These are phyloP conservation scores for Rhododendron molle DNA, from an alignment of 148 eudicot genomes.

Conservation along the genomic window DNA sequence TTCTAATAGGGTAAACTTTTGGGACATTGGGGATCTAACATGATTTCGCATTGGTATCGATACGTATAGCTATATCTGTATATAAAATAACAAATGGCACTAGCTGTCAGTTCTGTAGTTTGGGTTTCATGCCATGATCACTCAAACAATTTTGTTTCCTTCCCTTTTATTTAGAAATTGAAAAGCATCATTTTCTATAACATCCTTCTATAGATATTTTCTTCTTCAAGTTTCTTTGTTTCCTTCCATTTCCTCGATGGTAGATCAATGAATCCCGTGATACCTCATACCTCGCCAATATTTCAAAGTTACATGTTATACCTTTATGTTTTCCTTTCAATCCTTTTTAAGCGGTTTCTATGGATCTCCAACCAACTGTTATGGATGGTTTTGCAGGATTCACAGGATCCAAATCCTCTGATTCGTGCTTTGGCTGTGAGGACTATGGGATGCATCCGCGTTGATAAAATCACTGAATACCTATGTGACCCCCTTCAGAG, in stretches of 20 bases:
- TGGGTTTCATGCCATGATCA: not conserved
- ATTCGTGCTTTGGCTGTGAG: constrained; percentile 98
- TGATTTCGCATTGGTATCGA: not conserved
- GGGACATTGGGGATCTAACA: not conserved
- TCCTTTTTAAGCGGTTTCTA: not conserved
- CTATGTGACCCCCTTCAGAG: constrained; percentile 98
- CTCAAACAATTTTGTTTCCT: not conserved
- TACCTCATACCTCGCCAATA: not conserved
- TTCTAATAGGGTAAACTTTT: not conserved
- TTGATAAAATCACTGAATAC: constrained; percentile 97
- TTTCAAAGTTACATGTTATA: not conserved
- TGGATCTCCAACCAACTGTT: not conserved
- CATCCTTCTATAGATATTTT: not conserved
- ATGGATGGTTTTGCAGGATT: constrained; percentile 56
- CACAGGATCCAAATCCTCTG: constrained; percentile 95
- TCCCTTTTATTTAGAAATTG: not conserved
- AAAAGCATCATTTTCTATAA: not conserved
- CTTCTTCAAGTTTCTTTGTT: not conserved
- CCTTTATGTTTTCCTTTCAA: not conserved
- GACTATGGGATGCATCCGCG: constrained; percentile 99
- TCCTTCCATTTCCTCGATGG: not conserved
- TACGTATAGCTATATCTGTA: not conserved
- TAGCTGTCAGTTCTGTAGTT: not conserved
- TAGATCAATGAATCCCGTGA: not conserved
- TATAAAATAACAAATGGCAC: not conserved